These are phyloP conservation scores for Chondrostereum purpureum DNA, from an alignment of 1,284 basidiomycete genomes.

Conservation along the genomic window DNA sequence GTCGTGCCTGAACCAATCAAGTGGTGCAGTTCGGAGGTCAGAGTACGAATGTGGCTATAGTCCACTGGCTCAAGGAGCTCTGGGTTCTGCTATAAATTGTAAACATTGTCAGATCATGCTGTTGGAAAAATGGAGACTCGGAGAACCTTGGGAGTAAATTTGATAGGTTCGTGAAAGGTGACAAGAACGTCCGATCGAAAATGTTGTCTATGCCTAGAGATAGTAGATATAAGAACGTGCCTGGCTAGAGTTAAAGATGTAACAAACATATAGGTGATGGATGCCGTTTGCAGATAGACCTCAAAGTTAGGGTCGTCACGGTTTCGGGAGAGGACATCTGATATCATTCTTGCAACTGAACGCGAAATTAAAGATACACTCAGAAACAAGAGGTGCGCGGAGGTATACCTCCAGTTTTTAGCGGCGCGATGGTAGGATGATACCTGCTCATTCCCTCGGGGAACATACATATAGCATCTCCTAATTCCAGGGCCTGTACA, in stretches of 20 bases:
- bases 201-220: slow-evolving; percentile 54
- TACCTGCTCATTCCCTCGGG: slow-evolving; percentile 81
- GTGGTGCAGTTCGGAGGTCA: slow-evolving; percentile 61
- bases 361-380: slow-evolving; percentile 6
- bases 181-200: slow-evolving; percentile 84
- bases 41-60: slow-evolving; percentile 46
- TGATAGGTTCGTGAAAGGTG: slow-evolving; percentile 72
- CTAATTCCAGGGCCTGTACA: slow-evolving; percentile 69
- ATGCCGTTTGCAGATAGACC: slow-evolving; percentile 69
- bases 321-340: slow-evolving; percentile 71
- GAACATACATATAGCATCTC: slow-evolving; percentile 77
- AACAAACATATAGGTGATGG: slow-evolving; percentile 72
- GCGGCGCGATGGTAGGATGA: slow-evolving; percentile 73
- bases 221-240: slow-evolving; percentile 6
- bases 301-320: slow-evolving; percentile 62
- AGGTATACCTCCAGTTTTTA: slow-evolving; percentile 73
- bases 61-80: slow-evolving; percentile 66
- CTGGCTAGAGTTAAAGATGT: background rate
- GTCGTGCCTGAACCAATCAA: slow-evolving; percentile 71
- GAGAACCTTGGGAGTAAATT: slow-evolving; percentile 54
- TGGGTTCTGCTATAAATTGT: slow-evolving; percentile 35
- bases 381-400: background rate
- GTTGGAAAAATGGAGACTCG: background rate
- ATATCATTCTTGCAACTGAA: slow-evolving; percentile 72
- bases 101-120: background rate